Base-by-base conservation (phyloP, 139 green algal genomes). In the Tetradesmus obliquus region DNA sequence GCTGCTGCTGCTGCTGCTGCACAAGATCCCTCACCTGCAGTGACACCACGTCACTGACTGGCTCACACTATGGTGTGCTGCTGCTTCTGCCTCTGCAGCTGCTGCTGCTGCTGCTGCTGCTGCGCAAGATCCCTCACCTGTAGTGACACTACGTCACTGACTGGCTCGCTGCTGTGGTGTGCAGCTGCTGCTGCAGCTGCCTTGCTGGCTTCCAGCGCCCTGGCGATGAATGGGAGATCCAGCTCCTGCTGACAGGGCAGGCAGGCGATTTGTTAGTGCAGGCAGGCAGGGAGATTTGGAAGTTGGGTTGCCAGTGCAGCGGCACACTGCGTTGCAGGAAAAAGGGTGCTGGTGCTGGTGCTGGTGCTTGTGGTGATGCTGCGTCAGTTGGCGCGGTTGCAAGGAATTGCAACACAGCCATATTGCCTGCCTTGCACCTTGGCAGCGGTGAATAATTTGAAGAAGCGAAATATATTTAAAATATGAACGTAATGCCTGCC, bases 131-230 rank as follows among this genome's bases (percentile, higher is more conserved):
- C 24, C 2, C 24, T 9, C 17, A 82, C 82, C 87, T 92, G 54
- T 13, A 94, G 87, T 2, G 82, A 92, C 4, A 92, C 82, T 3
- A 94, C 95, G 15, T 66, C 79, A 80, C 9, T 86, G 53, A 80
- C 81, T 80, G 55, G 57, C 45, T 69, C 79, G n/a, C 55, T 66
- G 58, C 15, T 89, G 3, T 55, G 84, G 10, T 57, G 24, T 15
- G 66, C 71, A 69, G 86, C 32, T 55, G 58, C 82, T 55, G 84
- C 88, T 57, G 92, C 84, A 12, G 91, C 87, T 54, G 86, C 92
- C 72, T 94, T 90, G 79, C 94, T 96, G 79, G 93, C 89, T 20
- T 85, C 80, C 86, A 96, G 96, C 17, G 94, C 94, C 62, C 91
- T 88, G 3, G 80, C 84, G 60, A 97, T 74, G 62, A 94, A 93